These are phyloP conservation scores for Calonectria hawksworthii DNA, from an alignment of 2,329 filamentous ascomycete species.

Conservation along the genomic window DNA sequence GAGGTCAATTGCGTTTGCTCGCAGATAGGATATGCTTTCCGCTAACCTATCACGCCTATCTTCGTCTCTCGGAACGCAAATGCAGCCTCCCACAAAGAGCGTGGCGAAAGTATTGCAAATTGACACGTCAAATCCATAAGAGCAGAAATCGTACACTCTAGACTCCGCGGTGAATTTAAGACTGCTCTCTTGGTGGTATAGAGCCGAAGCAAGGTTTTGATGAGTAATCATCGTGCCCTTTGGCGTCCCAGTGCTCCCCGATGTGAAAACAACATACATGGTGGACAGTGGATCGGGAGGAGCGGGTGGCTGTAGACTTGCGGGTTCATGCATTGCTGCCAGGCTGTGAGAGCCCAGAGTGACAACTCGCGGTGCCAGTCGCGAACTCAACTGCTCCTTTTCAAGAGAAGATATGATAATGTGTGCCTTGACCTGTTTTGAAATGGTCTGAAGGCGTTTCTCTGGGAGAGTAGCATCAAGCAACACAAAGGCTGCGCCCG, in stretches of 20 bases:
- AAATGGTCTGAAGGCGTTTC: not conserved
- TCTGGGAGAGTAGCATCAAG: not conserved
- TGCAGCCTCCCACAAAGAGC: conserved; percentile 54
- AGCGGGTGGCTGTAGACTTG: no score
- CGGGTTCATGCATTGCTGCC: no score
- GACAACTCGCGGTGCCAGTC: no score
- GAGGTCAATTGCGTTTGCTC: conserved; percentile 1
- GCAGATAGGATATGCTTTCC: not conserved
- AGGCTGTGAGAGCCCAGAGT: no score
- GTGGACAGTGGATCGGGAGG: not conserved
- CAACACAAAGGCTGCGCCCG: not conserved
- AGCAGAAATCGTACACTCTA: conserved; percentile 20
- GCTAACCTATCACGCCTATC: conserved; percentile 7
- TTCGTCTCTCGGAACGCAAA: conserved; percentile 24
- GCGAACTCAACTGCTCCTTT: conserved; percentile 38
- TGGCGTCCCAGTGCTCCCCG: conserved; percentile 43
- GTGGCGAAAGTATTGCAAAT: conserved; percentile 46
- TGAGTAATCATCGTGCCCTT: conserved; percentile 42
- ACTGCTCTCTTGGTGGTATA: not conserved
- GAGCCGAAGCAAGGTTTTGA: conserved; percentile 12
- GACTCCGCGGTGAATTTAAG: not conserved
- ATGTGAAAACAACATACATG: conserved; percentile 43
- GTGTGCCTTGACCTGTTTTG: conserved; percentile 14
- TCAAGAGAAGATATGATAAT: conserved; percentile 29
- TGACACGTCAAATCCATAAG: conserved; percentile 22